Percentiles rank a stretch among this genome's conserved stretches.
Conservation (phyloP, 768 basidiomycete genomes). For the Nidula microcarpa region DNA sequence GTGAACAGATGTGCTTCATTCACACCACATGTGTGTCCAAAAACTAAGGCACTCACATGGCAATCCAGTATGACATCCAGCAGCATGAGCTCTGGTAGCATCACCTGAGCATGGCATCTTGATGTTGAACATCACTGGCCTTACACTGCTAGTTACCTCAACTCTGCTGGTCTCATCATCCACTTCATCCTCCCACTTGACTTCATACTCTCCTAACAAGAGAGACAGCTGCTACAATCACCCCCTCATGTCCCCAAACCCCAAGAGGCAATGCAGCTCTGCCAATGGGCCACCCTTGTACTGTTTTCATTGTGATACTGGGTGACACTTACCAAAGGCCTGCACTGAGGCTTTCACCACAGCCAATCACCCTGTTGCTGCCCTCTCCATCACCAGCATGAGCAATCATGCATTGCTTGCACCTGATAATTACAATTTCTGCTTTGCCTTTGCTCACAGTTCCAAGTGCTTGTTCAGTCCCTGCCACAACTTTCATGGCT, state of each 20-base stretch:
- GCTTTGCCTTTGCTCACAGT: not conserved
- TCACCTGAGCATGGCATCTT: not conserved
- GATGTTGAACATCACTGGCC: not conserved
- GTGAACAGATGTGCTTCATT: not conserved
- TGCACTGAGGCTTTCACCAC: not conserved
- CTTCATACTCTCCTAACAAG: not conserved
- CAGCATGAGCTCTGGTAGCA: not conserved
- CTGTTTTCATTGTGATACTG: not conserved
- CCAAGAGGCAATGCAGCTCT: not conserved
- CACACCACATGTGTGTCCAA: not conserved
- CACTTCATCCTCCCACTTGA: not conserved
- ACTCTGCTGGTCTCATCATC: not conserved
- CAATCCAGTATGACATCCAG: not conserved
- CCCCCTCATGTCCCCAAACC: not conserved
- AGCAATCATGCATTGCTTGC: not conserved
- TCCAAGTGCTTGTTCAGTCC: not conserved
- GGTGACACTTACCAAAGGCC: not conserved
- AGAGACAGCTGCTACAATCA: not conserved
- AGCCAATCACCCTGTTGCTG: not conserved
- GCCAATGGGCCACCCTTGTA: not conserved
- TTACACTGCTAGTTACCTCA: not conserved
- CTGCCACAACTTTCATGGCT: not conserved
- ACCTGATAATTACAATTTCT: not conserved
- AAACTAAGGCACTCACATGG: not conserved
- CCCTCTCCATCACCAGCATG: not conserved